These are phyloP conservation scores for Hordeum pubiflorum DNA, from an alignment of 202 grass and related monocot species.

Conservation along the genomic window DNA sequence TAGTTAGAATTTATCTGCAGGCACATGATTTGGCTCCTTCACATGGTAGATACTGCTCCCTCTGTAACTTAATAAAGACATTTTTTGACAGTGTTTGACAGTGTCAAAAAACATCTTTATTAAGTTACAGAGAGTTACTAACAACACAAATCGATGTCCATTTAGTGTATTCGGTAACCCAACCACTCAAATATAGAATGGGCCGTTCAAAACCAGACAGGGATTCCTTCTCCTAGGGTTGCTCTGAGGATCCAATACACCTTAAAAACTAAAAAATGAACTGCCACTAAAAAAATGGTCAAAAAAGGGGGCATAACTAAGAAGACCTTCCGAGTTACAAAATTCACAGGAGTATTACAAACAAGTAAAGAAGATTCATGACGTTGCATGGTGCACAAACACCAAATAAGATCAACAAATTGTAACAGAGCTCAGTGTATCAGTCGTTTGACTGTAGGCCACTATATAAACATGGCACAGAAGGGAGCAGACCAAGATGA, in stretches of 20 bases:
- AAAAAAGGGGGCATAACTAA: neutral
- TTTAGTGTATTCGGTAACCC: neutral
- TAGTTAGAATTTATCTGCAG: neutral
- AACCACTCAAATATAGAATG: neutral
- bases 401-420: neutral
- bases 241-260: no score
- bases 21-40: neutral
- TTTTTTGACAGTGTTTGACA: no score
- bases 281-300: neutral
- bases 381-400: neutral
- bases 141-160: neutral
- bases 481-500: neutral
- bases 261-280: neutral
- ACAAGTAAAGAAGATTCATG: neutral
- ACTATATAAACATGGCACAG: neutral
- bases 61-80: no score
- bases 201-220: neutral
- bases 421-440: neutral
- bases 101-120: no score
- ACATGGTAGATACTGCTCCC: neutral
- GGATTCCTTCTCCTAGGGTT: neutral
- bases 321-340: conserved; percentile 6
- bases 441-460: neutral
- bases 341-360: neutral
- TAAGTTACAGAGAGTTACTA: neutral